Evolutionary conservation across 2,329 filamentous ascomycete species (phyloP).

Genomic region (Corynespora cassiicola): DNA sequence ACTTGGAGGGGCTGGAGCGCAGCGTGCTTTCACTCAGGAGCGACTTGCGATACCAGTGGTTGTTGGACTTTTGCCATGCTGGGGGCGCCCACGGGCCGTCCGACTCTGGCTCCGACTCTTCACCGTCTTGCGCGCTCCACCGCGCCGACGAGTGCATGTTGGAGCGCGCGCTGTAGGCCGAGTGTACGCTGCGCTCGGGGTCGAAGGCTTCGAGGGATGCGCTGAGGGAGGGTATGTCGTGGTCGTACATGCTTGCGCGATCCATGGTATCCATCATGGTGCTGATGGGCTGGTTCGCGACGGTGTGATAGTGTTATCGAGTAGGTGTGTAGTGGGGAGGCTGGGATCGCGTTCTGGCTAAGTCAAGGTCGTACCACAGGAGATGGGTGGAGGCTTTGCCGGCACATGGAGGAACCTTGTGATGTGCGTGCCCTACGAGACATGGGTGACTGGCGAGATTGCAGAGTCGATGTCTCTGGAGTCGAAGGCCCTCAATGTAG

Average conservation of each 20-base stretch:
- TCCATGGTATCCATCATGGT: constrained; percentile 39
- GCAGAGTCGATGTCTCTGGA: constrained; percentile 11
- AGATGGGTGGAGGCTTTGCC: constrained; percentile 25
- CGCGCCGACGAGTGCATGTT: constrained; percentile 63
- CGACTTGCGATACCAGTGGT: constrained; percentile 61
- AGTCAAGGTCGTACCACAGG: constrained; percentile 29
- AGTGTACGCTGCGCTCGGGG: constrained; percentile 44
- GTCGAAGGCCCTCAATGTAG: constrained; percentile 14
- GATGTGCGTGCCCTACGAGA: constrained; percentile 36
- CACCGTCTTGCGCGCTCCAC: constrained; percentile 45
- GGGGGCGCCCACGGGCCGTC: constrained; percentile 69
- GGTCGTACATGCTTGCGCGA: constrained; percentile 42
- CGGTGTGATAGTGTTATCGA: constrained; percentile 8
- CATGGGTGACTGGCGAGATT: constrained; percentile 32
- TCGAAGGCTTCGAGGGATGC: constrained; percentile 48
- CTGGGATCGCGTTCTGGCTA: constrained; percentile 19
- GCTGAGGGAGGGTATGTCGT: constrained; percentile 46
- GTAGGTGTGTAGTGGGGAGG: constrained; percentile 21
- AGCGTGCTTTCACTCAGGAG: constrained; percentile 45
- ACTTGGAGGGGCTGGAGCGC: constrained; percentile 55
- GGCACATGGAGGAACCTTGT: constrained; percentile 43
- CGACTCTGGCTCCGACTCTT: constrained; percentile 54
- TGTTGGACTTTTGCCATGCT: constrained; percentile 66
- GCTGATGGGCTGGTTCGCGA: constrained; percentile 9
- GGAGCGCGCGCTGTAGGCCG: constrained; percentile 60